These are phyloP conservation scores for Yamadazyma sp. DNA, from an alignment of 805 yeast genomes.

Conservation along the genomic window DNA sequence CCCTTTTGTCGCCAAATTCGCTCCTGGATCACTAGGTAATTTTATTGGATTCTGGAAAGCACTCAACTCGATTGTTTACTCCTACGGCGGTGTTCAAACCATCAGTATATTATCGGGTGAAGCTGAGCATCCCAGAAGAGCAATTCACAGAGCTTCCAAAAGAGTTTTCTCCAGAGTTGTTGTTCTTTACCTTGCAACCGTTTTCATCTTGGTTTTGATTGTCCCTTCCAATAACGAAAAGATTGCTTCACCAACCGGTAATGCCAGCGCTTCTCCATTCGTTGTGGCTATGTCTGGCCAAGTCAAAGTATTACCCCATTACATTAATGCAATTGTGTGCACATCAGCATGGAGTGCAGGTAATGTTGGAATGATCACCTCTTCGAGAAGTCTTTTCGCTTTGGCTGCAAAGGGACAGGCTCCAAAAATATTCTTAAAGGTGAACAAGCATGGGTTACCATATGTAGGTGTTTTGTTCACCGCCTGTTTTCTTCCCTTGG, in stretches of 20 bases:
- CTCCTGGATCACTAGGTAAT: slow-evolving; percentile 38
- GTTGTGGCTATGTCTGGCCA: slow-evolving; percentile 75
- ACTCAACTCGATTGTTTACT: slow-evolving; percentile 36
- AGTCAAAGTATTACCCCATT: slow-evolving; percentile 67
- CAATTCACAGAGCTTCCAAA: slow-evolving; percentile 55
- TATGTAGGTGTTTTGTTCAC: slow-evolving; percentile 55
- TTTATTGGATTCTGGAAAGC: slow-evolving; percentile 45
- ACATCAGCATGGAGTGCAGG: slow-evolving; percentile 83
- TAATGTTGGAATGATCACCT: slow-evolving; percentile 73
- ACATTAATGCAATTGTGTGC: slow-evolving; percentile 76
- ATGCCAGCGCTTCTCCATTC: slow-evolving; percentile 67
- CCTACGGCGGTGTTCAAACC: slow-evolving; percentile 46
- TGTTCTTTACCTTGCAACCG: slow-evolving; percentile 21
- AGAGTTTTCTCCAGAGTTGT: slow-evolving; percentile 51
- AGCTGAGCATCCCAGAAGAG: slow-evolving; percentile 56
- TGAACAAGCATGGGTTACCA: too few species aligned
- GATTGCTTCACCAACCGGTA: slow-evolving; percentile 18
- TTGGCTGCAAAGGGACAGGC: slow-evolving; percentile 72
- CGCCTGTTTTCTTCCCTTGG: slow-evolving; percentile 65
- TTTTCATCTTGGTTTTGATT: slow-evolving; percentile 26
- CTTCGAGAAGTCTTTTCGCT: slow-evolving; percentile 66
- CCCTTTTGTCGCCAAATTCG: slow-evolving; percentile 37
- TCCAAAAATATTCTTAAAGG: slow-evolving; percentile 65
- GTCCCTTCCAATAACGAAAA: slow-evolving; percentile 19
- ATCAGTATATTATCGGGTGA: slow-evolving; percentile 50